Evolutionary conservation across 1,284 basidiomycete species (phyloP), one percentile per base, ranked within the genome.

Genomic region (Mycena citricolor): DNA sequence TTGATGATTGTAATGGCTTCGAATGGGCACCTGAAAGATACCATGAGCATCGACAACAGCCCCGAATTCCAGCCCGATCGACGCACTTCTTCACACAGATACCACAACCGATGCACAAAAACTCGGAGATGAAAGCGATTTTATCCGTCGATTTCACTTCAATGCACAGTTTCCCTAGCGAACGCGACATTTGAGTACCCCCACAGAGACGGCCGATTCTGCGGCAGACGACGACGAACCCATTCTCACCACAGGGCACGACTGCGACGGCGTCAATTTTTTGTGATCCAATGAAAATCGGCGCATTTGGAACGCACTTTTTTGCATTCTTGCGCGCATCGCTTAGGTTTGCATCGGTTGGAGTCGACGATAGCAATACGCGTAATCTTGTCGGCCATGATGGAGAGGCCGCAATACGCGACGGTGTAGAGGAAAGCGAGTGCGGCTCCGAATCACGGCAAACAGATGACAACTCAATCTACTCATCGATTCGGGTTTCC

Each of bases 171-270:
- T 97, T 97, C 32, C 94, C 91, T 93, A n/a, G n/a, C n/a, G 48
- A 16, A 32, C 19, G n/a, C 41, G 36, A 45, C 16, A 33, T 23
- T 44, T 29, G 24, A 31, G 16, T 12, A 3, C 10, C 23, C 1
- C 13, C 4, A 29, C 10, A 19, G 29, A n/a, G n/a, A 17, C 12
- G 8, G 26, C 6, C 13, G 36, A 11, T 8, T 11, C 12, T 20
- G 3, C 30, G 42, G 29, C 22, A 11, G 12, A 17, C 29, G 16
- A 20, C 13, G 38, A 66, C 83, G 54, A 51, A 91, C 90, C 94
- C 94, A 97, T 97, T 74, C 93, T 93, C 44, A 97, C 94, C 41
- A 97, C 94, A 29, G 94, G 94, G 76, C 94, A 97, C 69, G 92
- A 94, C 84, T 91, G 55, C 51, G 35, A 54, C 35, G 32, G 24